Evolutionary conservation across 306 rosid species (phyloP), one percentile per base, ranked within the genome.

Genomic region (Macrotyloma uniflorum): DNA sequence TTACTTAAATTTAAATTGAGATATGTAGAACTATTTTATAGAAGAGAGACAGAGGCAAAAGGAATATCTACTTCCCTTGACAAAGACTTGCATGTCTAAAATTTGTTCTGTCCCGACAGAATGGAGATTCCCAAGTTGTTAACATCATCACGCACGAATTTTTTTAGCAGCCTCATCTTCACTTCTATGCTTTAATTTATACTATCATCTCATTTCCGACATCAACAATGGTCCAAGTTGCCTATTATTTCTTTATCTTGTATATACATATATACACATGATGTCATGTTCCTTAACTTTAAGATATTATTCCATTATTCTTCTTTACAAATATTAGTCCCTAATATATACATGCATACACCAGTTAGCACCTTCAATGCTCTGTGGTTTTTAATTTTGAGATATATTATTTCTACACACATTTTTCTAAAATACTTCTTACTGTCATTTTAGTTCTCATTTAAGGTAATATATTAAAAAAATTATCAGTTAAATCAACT

Each of bases 111-210:
- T 45, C 70, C 22, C 5, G 47, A 45, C 28, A 24, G 65, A 50
- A 65, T 50, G 50, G 57, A 77, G 79, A 75, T 83, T 23, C 74
- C 85, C 32, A 70, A 53, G 70, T 78, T 78, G 64, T 59, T 69
- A 67, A 75, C 77, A 72, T 67, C 19, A 73, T 67, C 35, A 45
- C 22, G 16, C 35, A 42, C 46, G 59, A 82, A 55, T 57, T 51
- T 63, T 28, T 51, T 9, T 7, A 16, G 22, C 5, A 8, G 20
- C 61, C 12, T 20, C 24, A 6, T 55, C 70, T 70, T 70, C 46
- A 28, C 6, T 70, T 50, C 78, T 71, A 38, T 43, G 47, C 77
- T 82, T 69, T 85, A 67, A 14, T 59, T 58, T 59, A 59, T 62
- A 36, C 77, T n/a, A 45, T 54, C 54, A 16, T 12, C 46, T 38